These are phyloP conservation scores for Scedosporium apiospermum DNA, from an alignment of 2,329 filamentous ascomycete genomes.

Conservation along the genomic window DNA sequence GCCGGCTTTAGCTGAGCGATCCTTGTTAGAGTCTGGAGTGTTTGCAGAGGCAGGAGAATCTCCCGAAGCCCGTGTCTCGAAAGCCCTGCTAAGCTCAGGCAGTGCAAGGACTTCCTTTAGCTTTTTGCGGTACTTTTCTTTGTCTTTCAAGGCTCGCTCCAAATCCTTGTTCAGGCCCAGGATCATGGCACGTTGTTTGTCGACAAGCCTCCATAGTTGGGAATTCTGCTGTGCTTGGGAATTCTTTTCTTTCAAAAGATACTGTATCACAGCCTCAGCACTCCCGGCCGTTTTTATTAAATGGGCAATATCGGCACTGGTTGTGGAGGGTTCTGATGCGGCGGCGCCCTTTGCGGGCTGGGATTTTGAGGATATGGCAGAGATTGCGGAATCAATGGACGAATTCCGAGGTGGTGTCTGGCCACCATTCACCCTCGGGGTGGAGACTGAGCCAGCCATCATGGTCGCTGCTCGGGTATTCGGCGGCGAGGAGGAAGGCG, in stretches of 20 bases:
- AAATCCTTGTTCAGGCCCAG: constrained; percentile 90
- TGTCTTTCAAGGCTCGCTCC: constrained; percentile 83
- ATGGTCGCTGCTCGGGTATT: constrained; percentile 14
- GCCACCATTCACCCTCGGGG: constrained; percentile 27
- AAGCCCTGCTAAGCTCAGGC: constrained; percentile 11
- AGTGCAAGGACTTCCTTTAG: constrained; percentile 61
- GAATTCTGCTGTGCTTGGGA: constrained; percentile 81
- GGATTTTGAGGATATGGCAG: constrained; percentile 56
- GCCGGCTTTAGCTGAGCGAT: background rate
- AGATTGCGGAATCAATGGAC: constrained; percentile 91
- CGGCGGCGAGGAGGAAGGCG: background rate
- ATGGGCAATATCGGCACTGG: constrained; percentile 64
- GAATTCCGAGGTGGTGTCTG: constrained; percentile 57
- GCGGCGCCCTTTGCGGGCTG: constrained; percentile 38
- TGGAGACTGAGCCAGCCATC: constrained; percentile 38
- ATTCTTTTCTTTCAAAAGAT: constrained; percentile 84
- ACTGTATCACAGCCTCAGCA: constrained; percentile 78
- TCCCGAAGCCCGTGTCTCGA: background rate
- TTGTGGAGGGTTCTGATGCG: constrained; percentile 48
- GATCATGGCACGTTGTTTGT: constrained; percentile 93
- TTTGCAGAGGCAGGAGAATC: background rate
- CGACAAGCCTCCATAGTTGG: constrained; percentile 89
- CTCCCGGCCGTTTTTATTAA: constrained; percentile 80
- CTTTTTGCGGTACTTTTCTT: constrained; percentile 87
- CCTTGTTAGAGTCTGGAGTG: background rate